Percentiles rank a stretch among this genome's conserved stretches.
phyloP scores from a whole-genome alignment of 2,329 filamentous ascomycete species.

The Thielaviopsis euricoi region DNA sequence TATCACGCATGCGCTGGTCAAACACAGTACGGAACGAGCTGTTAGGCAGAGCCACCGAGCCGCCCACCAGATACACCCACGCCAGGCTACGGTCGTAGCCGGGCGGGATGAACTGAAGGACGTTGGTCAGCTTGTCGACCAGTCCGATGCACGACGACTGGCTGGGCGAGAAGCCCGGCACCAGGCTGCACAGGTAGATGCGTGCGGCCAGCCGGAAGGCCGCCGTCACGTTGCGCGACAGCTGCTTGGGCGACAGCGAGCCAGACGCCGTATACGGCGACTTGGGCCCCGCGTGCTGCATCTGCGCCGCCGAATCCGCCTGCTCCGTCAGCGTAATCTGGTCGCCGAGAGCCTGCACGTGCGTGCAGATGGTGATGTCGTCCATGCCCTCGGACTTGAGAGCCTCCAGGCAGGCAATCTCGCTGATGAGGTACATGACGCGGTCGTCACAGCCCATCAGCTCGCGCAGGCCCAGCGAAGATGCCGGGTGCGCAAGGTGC shows the following conservation, averaged over 20 bases:
- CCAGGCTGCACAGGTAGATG: constrained; percentile 91
- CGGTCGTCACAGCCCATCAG: constrained; percentile 96
- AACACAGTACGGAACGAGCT: constrained; percentile 68
- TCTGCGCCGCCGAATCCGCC: constrained; percentile 38
- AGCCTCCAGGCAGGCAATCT: constrained; percentile 89
- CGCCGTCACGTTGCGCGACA: constrained; percentile 75
- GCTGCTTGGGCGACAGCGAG: constrained; percentile 62
- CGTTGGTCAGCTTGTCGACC: constrained; percentile 58
- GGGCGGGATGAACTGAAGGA: constrained; percentile 67
- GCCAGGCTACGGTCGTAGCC: constrained; percentile 83
- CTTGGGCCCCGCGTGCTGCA: constrained; percentile 16
- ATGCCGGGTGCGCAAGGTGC: constrained; percentile 52
- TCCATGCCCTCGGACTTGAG: constrained; percentile 73
- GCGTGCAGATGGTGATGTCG: constrained; percentile 70
- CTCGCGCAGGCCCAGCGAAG: constrained; percentile 61
- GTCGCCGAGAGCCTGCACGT: constrained; percentile 73
- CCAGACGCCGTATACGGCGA: constrained; percentile 46
- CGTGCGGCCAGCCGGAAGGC: constrained; percentile 85
- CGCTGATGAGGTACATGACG: constrained; percentile 95
- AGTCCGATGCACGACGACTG: constrained; percentile 61
- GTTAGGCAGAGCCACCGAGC: constrained; percentile 54
- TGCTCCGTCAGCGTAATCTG: constrained; percentile 73
- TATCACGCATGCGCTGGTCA: constrained; percentile 51
- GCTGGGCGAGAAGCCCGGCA: constrained; percentile 68
- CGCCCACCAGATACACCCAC: constrained; percentile 85